Percentiles rank a stretch among this genome's conserved stretches.
Conservation (phyloP, 176 grass and related monocot species). For the Urochloa ruziziensis region DNA sequence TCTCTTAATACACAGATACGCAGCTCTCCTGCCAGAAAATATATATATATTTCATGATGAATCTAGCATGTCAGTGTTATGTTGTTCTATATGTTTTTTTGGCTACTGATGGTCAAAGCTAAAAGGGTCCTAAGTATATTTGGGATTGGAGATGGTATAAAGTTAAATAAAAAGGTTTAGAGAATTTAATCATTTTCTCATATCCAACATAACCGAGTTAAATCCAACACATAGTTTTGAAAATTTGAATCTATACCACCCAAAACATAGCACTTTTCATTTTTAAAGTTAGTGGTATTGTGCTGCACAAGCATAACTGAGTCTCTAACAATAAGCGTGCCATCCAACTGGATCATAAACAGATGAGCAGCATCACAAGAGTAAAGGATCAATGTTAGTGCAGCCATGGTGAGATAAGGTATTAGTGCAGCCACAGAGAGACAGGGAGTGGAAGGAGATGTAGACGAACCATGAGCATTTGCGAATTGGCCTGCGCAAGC, state of each 20-base stretch:
- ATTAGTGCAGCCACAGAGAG: neutral
- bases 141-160: neutral
- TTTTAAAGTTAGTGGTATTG: neutral
- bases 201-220: neutral
- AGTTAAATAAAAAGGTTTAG: neutral
- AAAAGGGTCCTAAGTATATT: neutral
- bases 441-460: conserved; percentile 13
- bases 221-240: neutral
- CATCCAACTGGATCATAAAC: neutral
- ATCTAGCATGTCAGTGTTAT: neutral
- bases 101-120: neutral
- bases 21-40: too few relatives aligned
- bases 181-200: neutral
- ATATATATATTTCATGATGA: too few relatives aligned
- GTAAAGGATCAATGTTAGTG: neutral
- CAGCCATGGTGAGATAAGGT: neutral
- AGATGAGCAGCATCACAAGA: neutral
- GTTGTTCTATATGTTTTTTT: neutral
- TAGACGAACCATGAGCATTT: conserved; percentile 48
- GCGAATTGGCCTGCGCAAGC: conserved; percentile 51
- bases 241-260: neutral
- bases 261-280: neutral
- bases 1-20: too few relatives aligned
- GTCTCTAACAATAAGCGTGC: neutral
- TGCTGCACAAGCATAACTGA: neutral